These are phyloP conservation scores for Pythium graminicola DNA, from an alignment of 352 stramenopile genomes.

Conservation along the genomic window DNA sequence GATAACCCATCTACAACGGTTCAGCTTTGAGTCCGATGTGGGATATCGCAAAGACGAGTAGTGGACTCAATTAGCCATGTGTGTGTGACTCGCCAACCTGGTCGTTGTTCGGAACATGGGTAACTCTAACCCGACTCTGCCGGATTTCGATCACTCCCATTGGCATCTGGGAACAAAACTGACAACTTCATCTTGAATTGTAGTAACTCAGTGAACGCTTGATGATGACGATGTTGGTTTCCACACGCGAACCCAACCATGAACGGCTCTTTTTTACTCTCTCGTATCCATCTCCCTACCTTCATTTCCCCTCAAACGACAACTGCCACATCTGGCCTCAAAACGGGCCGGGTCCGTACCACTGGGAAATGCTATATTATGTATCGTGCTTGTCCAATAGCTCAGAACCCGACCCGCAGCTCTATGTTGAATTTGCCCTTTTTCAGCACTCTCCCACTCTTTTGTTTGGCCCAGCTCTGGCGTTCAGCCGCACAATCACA, in stretches of 20 bases:
- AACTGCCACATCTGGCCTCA: slow-evolving; percentile 9
- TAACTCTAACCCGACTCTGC: too few species aligned
- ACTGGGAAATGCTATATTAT: background rate
- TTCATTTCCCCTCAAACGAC: slow-evolving; percentile 3
- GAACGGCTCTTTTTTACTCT: slow-evolving; percentile 1
- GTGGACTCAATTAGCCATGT: background rate
- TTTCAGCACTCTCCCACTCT: slow-evolving; percentile 16
- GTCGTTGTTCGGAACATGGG: too few species aligned
- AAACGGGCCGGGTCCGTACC: slow-evolving; percentile 3
- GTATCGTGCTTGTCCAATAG: background rate
- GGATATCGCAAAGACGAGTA: background rate
- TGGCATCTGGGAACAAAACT: too few species aligned
- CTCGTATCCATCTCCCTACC: slow-evolving; percentile 2
- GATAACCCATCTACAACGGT: background rate
- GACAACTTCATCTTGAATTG: too few species aligned
- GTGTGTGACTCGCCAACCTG: background rate
- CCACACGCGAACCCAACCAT: slow-evolving; percentile 12
- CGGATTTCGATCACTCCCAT: too few species aligned
- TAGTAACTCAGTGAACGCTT: too few species aligned
- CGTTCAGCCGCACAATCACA: background rate
- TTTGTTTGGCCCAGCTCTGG: slow-evolving; percentile 3
- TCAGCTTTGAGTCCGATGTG: background rate
- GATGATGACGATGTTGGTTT: too few species aligned
- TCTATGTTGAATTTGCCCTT: slow-evolving; percentile 14
- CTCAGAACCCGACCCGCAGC: background rate